Evolutionary conservation across 169 alveolate genomes (phyloP).

Genomic region (Plasmodium gonderi): DNA sequence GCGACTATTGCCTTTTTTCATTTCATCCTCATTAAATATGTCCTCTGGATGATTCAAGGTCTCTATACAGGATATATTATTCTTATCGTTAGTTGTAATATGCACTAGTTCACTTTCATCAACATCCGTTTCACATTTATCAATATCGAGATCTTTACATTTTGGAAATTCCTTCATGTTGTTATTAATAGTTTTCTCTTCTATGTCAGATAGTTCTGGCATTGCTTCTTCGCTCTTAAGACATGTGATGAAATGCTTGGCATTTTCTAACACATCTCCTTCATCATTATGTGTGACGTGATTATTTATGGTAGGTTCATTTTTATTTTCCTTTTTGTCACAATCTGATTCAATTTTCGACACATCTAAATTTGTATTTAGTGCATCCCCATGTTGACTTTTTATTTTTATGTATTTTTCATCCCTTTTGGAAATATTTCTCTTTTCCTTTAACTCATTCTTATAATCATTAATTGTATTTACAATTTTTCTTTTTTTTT

Average conservation of each 20-base stretch:
- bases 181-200: background rate
- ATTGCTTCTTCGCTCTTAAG: background rate
- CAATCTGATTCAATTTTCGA: background rate
- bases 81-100: background rate
- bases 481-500: slow-evolving; percentile 30
- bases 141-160: background rate
- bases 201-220: background rate
- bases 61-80: background rate
- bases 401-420: background rate
- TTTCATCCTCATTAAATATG: background rate
- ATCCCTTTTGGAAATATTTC: background rate
- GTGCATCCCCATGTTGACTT: background rate
- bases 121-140: slow-evolving; percentile 2
- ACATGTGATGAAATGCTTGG: background rate
- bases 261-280: background rate
- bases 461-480: slow-evolving; percentile 52
- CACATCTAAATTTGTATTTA: background rate
- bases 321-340: background rate
- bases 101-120: slow-evolving; percentile 7
- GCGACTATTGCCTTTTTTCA: background rate
- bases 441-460: slow-evolving; percentile 22
- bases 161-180: no score
- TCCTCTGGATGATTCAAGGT: background rate
- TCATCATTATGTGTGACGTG: background rate
- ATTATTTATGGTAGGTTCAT: background rate